A percentile compares a stretch with the other conserved stretches of the same genome.
These are phyloP conservation scores for Malassezia yamatoensis DNA, from an alignment of 1,284 basidiomycete species.

Conservation along the genomic window DNA sequence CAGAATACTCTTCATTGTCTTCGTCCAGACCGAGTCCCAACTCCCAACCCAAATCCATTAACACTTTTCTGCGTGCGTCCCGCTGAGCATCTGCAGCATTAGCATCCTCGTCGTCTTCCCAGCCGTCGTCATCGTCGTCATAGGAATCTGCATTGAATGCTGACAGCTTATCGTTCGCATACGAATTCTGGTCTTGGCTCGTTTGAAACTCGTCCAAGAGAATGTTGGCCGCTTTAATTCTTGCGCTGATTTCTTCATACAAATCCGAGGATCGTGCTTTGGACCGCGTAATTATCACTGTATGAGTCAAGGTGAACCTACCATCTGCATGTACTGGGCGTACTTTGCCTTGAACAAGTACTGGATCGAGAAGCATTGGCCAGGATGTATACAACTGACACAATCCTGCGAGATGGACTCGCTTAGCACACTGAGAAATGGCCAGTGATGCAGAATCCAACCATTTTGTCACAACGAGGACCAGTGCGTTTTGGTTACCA, in stretches of 20 bases:
- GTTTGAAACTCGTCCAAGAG: slow-evolving; percentile 68
- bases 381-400: slow-evolving; percentile 64
- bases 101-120: slow-evolving; percentile 13
- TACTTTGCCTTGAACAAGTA: slow-evolving; percentile 83
- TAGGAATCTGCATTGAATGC: neutral
- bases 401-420: slow-evolving; percentile 61
- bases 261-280: slow-evolving; percentile 63
- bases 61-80: neutral
- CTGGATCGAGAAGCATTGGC: slow-evolving; percentile 57
- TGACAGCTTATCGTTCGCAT: neutral
- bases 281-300: slow-evolving; percentile 82
- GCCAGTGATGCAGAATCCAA: slow-evolving; percentile 86
- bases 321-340: slow-evolving; percentile 49
- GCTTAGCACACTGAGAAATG: slow-evolving; percentile 69
- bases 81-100: slow-evolving; percentile 1
- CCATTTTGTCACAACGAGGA: slow-evolving; percentile 77
- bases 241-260: slow-evolving; percentile 75
- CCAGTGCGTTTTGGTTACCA: slow-evolving; percentile 54
- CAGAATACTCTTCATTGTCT: neutral
- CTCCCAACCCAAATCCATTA: neutral
- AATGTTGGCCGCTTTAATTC: slow-evolving; percentile 79
- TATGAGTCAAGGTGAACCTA: neutral
- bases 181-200: neutral
- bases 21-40: neutral
- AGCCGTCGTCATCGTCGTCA: slow-evolving; percentile 3